A percentile compares a stretch with the other conserved stretches of the same genome.
These are phyloP conservation scores for Ophiostoma fasciatum DNA, from an alignment of 2,329 filamentous ascomycete genomes.

Conservation along the genomic window DNA sequence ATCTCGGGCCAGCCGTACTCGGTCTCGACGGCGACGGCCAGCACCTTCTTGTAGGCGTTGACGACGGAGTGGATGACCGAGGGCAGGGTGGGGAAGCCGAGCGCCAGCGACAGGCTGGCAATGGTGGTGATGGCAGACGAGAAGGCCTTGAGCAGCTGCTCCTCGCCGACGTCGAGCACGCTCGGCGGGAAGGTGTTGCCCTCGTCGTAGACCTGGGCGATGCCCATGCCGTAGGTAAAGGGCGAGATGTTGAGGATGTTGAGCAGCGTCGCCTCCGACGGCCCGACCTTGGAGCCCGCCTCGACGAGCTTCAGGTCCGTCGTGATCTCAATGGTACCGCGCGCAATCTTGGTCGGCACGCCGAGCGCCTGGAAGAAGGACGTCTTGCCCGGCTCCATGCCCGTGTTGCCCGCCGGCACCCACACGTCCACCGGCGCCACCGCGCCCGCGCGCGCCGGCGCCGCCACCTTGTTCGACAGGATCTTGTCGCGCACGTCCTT, in stretches of 20 bases:
- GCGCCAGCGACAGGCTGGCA: conserved; percentile 76
- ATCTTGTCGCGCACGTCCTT: conserved; percentile 91
- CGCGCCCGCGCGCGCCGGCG: conserved; percentile 95
- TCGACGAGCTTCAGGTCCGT: conserved; percentile 96
- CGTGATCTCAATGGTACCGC: conserved; percentile 99
- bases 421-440: conserved; percentile 86
- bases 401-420: conserved; percentile 96
- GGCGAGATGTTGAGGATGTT: conserved; percentile 99
- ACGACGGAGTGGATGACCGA: conserved; percentile 92
- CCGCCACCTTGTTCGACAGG: conserved; percentile 90
- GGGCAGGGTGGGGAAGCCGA: conserved; percentile 91
- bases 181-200: conserved; percentile 78
- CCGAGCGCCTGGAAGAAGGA: conserved; percentile 99
- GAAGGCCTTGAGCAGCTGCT: conserved; percentile 80
- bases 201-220: conserved; percentile 92
- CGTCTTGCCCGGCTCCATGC: conserved; percentile 99
- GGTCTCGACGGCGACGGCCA: conserved; percentile 79
- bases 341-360: conserved; percentile 99
- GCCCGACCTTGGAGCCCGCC: conserved; percentile 83
- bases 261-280: conserved; percentile 94
- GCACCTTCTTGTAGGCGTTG: conserved; percentile 96
- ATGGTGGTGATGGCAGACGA: conserved; percentile 70
- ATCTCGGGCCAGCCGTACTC: conserved; percentile 93
- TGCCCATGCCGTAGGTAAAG: conserved; percentile 98
- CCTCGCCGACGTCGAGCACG: conserved; percentile 89